These are phyloP conservation scores for Ceratorhiza oryzae-sativae DNA, from an alignment of 1,284 basidiomycete genomes.

Conservation along the genomic window DNA sequence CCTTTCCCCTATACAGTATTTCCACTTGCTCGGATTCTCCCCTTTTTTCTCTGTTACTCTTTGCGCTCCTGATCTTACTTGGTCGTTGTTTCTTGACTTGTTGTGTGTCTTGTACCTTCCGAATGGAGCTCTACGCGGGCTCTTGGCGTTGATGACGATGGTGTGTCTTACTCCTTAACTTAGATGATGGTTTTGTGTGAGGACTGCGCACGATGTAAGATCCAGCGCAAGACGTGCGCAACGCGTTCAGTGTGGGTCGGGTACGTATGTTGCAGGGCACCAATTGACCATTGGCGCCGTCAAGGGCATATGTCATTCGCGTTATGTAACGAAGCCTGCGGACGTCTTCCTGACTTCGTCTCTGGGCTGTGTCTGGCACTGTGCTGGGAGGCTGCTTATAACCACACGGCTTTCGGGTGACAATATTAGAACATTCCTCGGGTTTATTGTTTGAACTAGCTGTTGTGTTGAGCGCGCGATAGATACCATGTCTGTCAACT, in stretches of 20 bases:
- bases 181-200: constrained; percentile 36
- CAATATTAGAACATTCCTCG: too few relatives aligned
- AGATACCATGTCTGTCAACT: constrained; percentile 31
- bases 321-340: constrained; percentile 13
- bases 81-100: constrained; percentile 35
- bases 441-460: too few relatives aligned
- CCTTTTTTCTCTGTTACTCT: constrained; percentile 16
- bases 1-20: background rate
- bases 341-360: constrained; percentile 17
- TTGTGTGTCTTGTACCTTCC: constrained; percentile 28
- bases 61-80: constrained; percentile 18
- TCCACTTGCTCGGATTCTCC: constrained; percentile 11
- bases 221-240: too few relatives aligned
- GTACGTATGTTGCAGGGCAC: background rate
- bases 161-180: constrained; percentile 34
- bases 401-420: too few relatives aligned
- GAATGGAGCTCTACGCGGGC: constrained; percentile 21
- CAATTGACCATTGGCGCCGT: constrained; percentile 13
- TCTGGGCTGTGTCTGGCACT: constrained; percentile 22
- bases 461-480: too few relatives aligned
- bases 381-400: background rate
- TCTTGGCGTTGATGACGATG: constrained; percentile 24
- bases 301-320: constrained; percentile 10
- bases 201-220: constrained; percentile 8
- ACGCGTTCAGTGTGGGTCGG: too few relatives aligned